Conservation (phyloP, 2,329 filamentous ascomycete species). For the Leptographium galeiforme region DNA sequence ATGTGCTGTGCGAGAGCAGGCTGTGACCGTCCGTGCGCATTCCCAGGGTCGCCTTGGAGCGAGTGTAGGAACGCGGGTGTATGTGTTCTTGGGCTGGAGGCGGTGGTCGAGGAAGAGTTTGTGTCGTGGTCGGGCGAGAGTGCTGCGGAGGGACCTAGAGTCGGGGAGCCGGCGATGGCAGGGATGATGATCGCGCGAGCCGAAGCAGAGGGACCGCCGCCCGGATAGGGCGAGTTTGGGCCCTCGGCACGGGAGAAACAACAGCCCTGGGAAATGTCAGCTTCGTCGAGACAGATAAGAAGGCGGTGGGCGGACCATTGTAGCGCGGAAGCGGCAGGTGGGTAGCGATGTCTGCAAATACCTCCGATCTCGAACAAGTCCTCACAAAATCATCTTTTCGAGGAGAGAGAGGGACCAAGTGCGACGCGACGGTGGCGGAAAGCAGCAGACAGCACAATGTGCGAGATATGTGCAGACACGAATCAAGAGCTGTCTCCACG, state of each 20-base stretch:
- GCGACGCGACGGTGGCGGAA: too few species aligned
- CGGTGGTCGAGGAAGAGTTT: neutral
- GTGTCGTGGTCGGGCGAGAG: neutral
- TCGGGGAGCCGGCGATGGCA: conserved; percentile 16
- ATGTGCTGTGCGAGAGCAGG: conserved; percentile 48
- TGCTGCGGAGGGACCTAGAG: neutral
- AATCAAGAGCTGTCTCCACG: too few species aligned
- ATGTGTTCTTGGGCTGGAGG: neutral
- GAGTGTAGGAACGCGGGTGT: neutral
- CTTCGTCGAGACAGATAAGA: neutral
- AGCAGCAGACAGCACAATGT: too few species aligned
- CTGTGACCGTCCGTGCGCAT: conserved; percentile 13
- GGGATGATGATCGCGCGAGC: conserved; percentile 38
- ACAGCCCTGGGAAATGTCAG: conserved; percentile 32
- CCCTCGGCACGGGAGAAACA: conserved; percentile 40
- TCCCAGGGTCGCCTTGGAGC: neutral
- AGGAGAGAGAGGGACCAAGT: too few species aligned
- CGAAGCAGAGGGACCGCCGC: conserved; percentile 32
- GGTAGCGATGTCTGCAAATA: neutral
- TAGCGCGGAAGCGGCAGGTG: neutral
- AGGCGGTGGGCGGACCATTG: neutral
- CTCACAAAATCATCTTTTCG: too few species aligned
- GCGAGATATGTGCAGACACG: too few species aligned
- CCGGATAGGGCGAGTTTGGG: conserved; percentile 40
- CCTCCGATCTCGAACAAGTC: too few species aligned